Evolutionary conservation across 1,139 yeast species (phyloP).

Genomic region (Scheffersomyces quercinus): DNA sequence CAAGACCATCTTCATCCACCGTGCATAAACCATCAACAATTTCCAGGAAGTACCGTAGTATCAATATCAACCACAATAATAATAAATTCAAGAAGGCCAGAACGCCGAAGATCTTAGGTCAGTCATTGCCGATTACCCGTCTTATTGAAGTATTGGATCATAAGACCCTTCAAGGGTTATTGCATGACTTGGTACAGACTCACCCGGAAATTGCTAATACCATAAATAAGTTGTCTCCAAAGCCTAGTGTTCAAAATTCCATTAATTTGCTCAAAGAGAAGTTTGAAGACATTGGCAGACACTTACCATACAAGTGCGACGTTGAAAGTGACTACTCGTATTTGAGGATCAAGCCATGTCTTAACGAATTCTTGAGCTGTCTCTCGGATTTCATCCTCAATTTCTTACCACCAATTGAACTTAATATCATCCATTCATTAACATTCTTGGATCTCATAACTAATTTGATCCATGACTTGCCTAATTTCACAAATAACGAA

Average conservation of each 20-base stretch:
- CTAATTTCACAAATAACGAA: constrained; percentile 68
- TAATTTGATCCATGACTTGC: constrained; percentile 62
- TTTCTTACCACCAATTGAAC: constrained; percentile 77
- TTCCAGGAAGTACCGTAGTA: constrained; percentile 5
- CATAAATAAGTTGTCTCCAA: constrained; percentile 56
- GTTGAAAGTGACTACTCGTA: constrained; percentile 82
- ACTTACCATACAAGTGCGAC: constrained; percentile 77
- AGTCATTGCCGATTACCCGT: constrained; percentile 57
- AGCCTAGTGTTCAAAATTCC: constrained; percentile 55
- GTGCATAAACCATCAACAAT: constrained; percentile 1
- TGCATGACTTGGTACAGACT: constrained; percentile 51
- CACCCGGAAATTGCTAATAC: constrained; percentile 66
- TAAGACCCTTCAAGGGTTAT: constrained; percentile 50
- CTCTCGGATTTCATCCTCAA: constrained; percentile 77
- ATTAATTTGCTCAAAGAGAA: constrained; percentile 51
- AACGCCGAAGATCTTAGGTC: constrained; percentile 49
- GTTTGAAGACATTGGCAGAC: constrained; percentile 43
- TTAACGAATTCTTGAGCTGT: constrained; percentile 75
- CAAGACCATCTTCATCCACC: background rate
- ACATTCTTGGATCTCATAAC: constrained; percentile 71
- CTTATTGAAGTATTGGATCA: constrained; percentile 69
- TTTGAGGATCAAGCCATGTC: constrained; percentile 70
- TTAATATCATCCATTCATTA: constrained; percentile 56
- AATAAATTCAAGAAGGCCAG: constrained; percentile 29
- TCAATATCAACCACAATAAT: background rate